These are phyloP conservation scores for Phytophthora colocasiae DNA, from an alignment of 352 stramenopile species.

Conservation along the genomic window DNA sequence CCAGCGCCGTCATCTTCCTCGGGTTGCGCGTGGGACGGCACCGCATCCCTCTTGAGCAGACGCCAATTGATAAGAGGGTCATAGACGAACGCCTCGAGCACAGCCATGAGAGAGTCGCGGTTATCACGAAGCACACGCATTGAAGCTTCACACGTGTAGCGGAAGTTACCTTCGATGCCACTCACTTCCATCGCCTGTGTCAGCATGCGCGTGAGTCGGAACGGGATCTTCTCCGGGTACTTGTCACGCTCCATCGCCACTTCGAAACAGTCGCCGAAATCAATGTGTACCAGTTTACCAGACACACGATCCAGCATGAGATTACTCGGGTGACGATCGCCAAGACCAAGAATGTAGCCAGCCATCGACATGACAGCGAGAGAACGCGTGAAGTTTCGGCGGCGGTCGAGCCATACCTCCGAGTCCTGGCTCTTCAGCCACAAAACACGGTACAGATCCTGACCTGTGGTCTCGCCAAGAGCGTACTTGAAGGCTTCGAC, in stretches of 20 bases:
- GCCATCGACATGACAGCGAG: slow-evolving; percentile 99
- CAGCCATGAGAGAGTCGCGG: slow-evolving; percentile 98
- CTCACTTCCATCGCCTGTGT: slow-evolving; percentile 99
- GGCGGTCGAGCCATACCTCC: slow-evolving; percentile 99
- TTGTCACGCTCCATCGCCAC: slow-evolving; percentile 99
- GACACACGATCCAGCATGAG: slow-evolving; percentile 99
- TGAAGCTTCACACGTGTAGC: slow-evolving; percentile 97
- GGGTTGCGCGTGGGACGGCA: slow-evolving; percentile 77
- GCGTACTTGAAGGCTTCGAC: slow-evolving; percentile 98
- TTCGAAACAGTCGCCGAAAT: slow-evolving; percentile 99
- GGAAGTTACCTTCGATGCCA: slow-evolving; percentile 99
- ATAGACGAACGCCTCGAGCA: slow-evolving; percentile 99
- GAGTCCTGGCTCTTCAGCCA: slow-evolving; percentile 99
- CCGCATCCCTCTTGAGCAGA: slow-evolving; percentile 90
- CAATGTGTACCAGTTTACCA: slow-evolving; percentile 99
- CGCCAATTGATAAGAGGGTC: slow-evolving; percentile 99
- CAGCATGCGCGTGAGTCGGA: slow-evolving; percentile 99
- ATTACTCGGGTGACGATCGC: slow-evolving; percentile 99
- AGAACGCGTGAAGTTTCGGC: slow-evolving; percentile 98
- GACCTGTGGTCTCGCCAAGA: slow-evolving; percentile 94
- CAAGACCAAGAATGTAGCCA: slow-evolving; percentile 99
- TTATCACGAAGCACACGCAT: slow-evolving; percentile 99
- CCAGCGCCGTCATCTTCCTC: slow-evolving; percentile 59
- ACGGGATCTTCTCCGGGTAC: slow-evolving; percentile 99
- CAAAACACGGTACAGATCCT: slow-evolving; percentile 99